Evolutionary conservation across 495 filamentous ascomycete genomes (phyloP).

Genomic region (Apodospora peruviana): DNA sequence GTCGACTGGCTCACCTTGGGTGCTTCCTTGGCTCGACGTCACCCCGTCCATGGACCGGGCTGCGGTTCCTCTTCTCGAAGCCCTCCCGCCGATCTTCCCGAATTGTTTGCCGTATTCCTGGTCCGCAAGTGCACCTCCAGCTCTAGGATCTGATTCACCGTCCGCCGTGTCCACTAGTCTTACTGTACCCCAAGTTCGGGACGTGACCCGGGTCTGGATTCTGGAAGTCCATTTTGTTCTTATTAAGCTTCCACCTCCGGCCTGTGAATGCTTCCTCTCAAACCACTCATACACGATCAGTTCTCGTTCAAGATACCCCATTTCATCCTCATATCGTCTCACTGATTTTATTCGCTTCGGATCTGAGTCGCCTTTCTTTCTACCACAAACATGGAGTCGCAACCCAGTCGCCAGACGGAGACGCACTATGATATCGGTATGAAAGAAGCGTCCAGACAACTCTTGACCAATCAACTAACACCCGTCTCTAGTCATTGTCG

Average conservation of each 20-base stretch:
- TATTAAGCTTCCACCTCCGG: background rate
- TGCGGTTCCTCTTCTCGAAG: no score
- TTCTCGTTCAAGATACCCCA: conserved; percentile 11
- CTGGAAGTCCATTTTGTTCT: background rate
- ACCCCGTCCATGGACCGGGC: no score
- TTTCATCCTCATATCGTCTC: background rate
- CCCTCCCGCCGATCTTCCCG: conserved; percentile 17
- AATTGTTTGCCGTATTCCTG: conserved; percentile 21
- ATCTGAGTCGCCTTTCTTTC: conserved; percentile 4
- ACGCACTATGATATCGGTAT: conserved; percentile 32
- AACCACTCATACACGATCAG: conserved; percentile 1
- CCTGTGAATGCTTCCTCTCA: background rate
- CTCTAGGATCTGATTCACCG: background rate
- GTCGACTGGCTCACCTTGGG: no score
- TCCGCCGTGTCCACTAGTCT: background rate
- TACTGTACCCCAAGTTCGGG: background rate
- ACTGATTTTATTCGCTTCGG: background rate
- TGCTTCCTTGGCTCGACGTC: no score
- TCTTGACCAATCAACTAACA: background rate
- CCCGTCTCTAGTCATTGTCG: conserved; percentile 63
- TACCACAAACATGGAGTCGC: conserved; percentile 15
- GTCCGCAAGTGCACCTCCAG: conserved; percentile 4
- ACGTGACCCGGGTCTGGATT: background rate
- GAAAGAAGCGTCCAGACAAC: background rate
- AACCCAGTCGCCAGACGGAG: conserved; percentile 11